phyloP scores from a whole-genome alignment of 2,329 filamentous ascomycete genomes.

The Sphaerulina musiva region DNA sequence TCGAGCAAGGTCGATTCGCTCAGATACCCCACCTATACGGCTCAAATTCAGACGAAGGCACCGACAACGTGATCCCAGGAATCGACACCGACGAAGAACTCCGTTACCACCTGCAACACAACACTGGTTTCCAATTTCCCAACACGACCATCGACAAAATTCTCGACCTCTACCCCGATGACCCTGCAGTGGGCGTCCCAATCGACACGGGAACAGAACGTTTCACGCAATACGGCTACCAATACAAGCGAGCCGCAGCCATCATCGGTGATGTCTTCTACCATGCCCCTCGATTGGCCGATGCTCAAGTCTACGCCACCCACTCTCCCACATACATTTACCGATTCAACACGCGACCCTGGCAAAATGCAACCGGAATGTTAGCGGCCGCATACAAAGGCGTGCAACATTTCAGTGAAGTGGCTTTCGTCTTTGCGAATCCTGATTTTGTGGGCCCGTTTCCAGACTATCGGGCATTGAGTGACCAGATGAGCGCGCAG shows the following conservation, averaged over 20 bases:
- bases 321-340: slow-evolving; percentile 53
- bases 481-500: slow-evolving; percentile 18
- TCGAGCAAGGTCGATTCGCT: slow-evolving; percentile 55
- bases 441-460: slow-evolving; percentile 14
- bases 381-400: slow-evolving; percentile 38
- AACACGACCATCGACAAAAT: slow-evolving; percentile 20
- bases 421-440: slow-evolving; percentile 36
- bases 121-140: slow-evolving; percentile 19
- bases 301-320: slow-evolving; percentile 47
- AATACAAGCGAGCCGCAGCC: slow-evolving; percentile 51
- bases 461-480: slow-evolving; percentile 12
- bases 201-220: slow-evolving; percentile 35
- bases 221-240: slow-evolving; percentile 34
- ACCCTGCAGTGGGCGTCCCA: slow-evolving; percentile 46
- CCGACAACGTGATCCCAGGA: slow-evolving; percentile 51
- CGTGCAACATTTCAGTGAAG: slow-evolving; percentile 51
- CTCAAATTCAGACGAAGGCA: slow-evolving; percentile 61
- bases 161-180: slow-evolving; percentile 43
- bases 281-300: slow-evolving; percentile 50
- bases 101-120: slow-evolving; percentile 14
- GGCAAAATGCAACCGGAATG: slow-evolving; percentile 30
- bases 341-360: slow-evolving; percentile 53
- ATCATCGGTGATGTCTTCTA: slow-evolving; percentile 51
- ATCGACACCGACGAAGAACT: slow-evolving; percentile 37
- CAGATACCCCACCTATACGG: slow-evolving; percentile 55